Evolutionary conservation across 106 monocot genomes (phyloP).

Genomic region (Allium fistulosum): DNA sequence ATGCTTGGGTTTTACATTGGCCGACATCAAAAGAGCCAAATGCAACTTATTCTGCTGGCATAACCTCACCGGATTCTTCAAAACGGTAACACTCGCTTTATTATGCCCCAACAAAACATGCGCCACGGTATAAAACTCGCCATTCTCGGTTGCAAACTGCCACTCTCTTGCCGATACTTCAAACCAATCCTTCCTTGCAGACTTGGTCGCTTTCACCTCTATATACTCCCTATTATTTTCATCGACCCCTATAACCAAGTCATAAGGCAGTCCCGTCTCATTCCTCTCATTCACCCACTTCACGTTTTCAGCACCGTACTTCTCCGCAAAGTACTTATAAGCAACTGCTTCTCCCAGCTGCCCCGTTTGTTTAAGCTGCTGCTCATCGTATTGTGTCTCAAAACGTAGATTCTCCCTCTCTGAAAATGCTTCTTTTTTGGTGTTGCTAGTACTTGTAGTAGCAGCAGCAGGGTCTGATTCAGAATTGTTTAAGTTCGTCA

Average conservation of each 20-base stretch:
- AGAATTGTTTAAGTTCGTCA: not conserved
- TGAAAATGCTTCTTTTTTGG: not conserved
- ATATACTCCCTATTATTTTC: conserved; percentile 42
- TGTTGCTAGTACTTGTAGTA: not conserved
- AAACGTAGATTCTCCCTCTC: conserved; percentile 15
- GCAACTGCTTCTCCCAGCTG: conserved; percentile 65
- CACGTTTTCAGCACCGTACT: conserved; percentile 33
- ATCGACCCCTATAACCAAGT: conserved; percentile 45
- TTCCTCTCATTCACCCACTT: conserved; percentile 79
- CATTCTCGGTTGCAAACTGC: conserved; percentile 73
- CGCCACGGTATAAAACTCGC: conserved; percentile 69
- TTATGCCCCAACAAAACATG: conserved; percentile 41
- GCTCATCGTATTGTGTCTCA: conserved; percentile 14
- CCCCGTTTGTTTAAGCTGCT: conserved; percentile 39
- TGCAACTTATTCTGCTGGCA: conserved; percentile 48
- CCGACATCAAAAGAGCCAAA: conserved; percentile 64
- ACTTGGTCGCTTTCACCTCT: conserved; percentile 89
- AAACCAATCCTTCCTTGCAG: conserved; percentile 79
- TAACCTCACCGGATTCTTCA: conserved; percentile 68
- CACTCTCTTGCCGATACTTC: conserved; percentile 62
- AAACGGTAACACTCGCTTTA: conserved; percentile 43
- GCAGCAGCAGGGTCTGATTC: not conserved
- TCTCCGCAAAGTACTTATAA: conserved; percentile 57
- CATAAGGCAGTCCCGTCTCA: conserved; percentile 90
- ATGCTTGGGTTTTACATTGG: not conserved